Conservation (phyloP, 345 rosid genomes). For the Brassica nigra region DNA sequence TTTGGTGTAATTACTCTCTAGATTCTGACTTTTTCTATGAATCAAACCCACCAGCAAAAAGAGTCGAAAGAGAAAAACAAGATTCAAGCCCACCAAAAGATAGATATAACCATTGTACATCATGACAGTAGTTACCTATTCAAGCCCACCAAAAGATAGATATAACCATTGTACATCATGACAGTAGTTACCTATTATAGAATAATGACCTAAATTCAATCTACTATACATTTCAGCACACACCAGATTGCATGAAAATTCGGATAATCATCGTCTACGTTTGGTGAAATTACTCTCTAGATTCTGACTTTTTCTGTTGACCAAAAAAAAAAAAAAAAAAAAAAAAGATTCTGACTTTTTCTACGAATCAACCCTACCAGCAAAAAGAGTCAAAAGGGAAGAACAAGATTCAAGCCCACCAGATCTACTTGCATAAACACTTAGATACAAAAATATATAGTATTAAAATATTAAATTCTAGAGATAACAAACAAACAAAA, state of each 20-base stretch:
- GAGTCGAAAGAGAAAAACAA: too few species aligned
- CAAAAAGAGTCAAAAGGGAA: not conserved
- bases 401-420: constrained; percentile 27
- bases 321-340: too few species aligned
- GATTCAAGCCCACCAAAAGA: too few species aligned
- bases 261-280: not conserved
- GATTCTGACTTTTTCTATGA: too few species aligned
- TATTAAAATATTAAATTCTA: not conserved
- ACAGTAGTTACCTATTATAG: too few species aligned
- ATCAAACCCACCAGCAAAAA: too few species aligned
- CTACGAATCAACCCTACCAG: not conserved
- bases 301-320: not conserved
- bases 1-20: constrained; percentile 22
- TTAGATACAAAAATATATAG: not conserved
- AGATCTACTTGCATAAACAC: constrained; percentile 30
- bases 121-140: too few species aligned
- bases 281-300: constrained; percentile 22
- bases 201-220: not conserved
- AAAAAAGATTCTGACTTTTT: not conserved
- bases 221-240: not conserved
- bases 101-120: too few species aligned
- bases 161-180: too few species aligned
- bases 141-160: too few species aligned
- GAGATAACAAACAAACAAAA: not conserved
- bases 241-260: constrained; percentile 9